Percentiles rank a stretch among this genome's conserved stretches.
Conservation (phyloP, 768 basidiomycete species). For the Guyanaporus albipodus region DNA sequence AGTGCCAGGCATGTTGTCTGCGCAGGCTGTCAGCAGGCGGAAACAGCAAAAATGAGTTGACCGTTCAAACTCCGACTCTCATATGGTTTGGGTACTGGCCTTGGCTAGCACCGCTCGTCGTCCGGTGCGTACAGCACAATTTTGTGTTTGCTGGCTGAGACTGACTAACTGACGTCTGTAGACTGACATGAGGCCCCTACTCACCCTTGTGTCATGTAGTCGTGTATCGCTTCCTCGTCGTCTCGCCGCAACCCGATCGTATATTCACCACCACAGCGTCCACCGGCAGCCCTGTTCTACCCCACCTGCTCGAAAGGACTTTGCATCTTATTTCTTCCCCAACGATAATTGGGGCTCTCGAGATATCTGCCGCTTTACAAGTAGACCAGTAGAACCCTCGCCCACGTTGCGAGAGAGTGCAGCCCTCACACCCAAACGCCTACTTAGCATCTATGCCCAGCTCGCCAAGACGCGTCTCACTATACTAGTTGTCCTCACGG, state of each 20-base stretch:
- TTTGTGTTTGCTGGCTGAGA: neutral
- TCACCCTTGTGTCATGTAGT: slow-evolving; percentile 9
- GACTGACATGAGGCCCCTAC: slow-evolving; percentile 17
- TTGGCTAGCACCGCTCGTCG: too few relatives aligned
- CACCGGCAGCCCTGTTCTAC: neutral
- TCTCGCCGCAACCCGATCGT: slow-evolving; percentile 4
- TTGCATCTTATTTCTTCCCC: slow-evolving; percentile 62
- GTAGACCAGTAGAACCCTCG: slow-evolving; percentile 14
- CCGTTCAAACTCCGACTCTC: slow-evolving; percentile 32
- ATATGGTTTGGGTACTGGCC: too few relatives aligned
- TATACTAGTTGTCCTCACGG: slow-evolving; percentile 78
- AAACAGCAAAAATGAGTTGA: slow-evolving; percentile 6
- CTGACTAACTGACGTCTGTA: slow-evolving; percentile 2
- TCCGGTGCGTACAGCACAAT: slow-evolving; percentile 1
- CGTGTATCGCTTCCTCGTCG: slow-evolving; percentile 11
- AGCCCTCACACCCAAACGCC: slow-evolving; percentile 44
- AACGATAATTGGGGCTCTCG: slow-evolving; percentile 50
- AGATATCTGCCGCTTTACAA: slow-evolving; percentile 10
- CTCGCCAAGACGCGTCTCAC: slow-evolving; percentile 85
- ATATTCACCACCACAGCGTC: slow-evolving; percentile 1
- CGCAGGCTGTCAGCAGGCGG: neutral
- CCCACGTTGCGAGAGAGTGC: slow-evolving; percentile 36
- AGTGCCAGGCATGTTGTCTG: slow-evolving; percentile 54
- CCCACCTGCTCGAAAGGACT: slow-evolving; percentile 23
- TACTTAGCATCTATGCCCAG: slow-evolving; percentile 69